Conservation (phyloP, 2,329 filamentous ascomycete species). For the Ascocoryne sarcoides region DNA sequence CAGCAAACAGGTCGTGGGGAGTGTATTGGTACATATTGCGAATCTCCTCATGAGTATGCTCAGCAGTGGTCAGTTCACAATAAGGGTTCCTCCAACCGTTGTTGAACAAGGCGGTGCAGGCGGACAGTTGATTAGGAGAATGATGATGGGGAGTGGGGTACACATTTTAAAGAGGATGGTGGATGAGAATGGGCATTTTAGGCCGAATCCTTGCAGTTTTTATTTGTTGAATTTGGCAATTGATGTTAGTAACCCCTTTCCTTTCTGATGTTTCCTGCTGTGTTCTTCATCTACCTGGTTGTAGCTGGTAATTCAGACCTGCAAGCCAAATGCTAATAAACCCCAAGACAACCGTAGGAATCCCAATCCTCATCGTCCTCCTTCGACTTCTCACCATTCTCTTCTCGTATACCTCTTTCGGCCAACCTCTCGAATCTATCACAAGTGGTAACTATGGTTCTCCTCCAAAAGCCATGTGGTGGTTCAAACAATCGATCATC, state of each 20-base stretch:
- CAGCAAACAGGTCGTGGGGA: conserved; percentile 94
- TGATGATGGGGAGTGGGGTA: too few relatives aligned
- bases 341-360: conserved; percentile 83
- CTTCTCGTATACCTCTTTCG: conserved; percentile 67
- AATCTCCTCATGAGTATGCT: conserved; percentile 97
- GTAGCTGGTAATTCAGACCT: too few relatives aligned
- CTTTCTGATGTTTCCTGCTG: neutral
- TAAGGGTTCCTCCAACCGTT: conserved; percentile 44
- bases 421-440: conserved; percentile 77
- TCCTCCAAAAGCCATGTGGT: conserved; percentile 77
- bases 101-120: conserved; percentile 25
- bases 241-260: conserved; percentile 60
- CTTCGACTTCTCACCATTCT: conserved; percentile 68
- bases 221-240: conserved; percentile 92
- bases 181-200: conserved; percentile 44
- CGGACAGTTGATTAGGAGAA: too few relatives aligned
- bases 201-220: conserved; percentile 91
- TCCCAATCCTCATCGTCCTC: conserved; percentile 86
- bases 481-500: conserved; percentile 91
- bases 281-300: neutral
- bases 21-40: conserved; percentile 79
- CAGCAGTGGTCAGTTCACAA: conserved; percentile 73
- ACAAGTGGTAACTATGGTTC: conserved; percentile 85
- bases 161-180: conserved; percentile 31
- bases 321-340: neutral